phyloP scores from a whole-genome alignment of 2,329 filamentous ascomycete species.

The Aspergillus sp. region DNA sequence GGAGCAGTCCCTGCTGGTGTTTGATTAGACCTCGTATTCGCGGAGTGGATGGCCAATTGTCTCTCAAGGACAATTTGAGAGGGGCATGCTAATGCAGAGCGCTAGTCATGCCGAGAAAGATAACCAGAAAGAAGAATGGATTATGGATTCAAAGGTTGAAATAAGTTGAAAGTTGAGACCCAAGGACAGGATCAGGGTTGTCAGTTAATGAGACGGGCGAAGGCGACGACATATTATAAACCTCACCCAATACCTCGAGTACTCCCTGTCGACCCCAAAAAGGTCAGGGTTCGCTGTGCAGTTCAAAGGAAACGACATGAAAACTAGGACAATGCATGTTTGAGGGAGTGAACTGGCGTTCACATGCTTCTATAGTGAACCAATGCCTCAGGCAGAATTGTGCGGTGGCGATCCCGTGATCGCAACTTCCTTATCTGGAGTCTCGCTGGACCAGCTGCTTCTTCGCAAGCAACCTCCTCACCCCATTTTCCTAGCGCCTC shows the following conservation, averaged over 20 bases:
- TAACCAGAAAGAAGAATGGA: neutral
- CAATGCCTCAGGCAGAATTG: slow-evolving; percentile 14
- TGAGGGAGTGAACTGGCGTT: neutral
- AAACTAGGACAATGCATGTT: too few species aligned
- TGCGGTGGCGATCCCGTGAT: slow-evolving; percentile 12
- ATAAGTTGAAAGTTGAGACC: neutral
- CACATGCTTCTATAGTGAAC: neutral
- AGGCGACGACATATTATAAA: neutral
- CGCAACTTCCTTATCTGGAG: slow-evolving; percentile 14
- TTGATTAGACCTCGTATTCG: slow-evolving; percentile 4
- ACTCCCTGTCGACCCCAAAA: neutral
- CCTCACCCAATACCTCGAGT: neutral
- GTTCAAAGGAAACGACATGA: neutral
- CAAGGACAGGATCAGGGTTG: too few species aligned
- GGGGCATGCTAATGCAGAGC: neutral
- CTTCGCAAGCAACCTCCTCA: slow-evolving; percentile 1
- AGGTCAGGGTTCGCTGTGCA: neutral
- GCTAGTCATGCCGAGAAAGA: neutral
- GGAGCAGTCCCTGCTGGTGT: neutral
- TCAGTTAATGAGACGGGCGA: too few species aligned
- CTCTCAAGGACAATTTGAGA: neutral
- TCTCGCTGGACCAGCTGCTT: neutral
- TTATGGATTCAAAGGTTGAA: neutral
- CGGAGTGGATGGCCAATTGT: neutral
- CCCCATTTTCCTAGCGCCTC: neutral